phyloP scores from a whole-genome alignment of 306 rosid genomes.

The Macrotyloma uniflorum region DNA sequence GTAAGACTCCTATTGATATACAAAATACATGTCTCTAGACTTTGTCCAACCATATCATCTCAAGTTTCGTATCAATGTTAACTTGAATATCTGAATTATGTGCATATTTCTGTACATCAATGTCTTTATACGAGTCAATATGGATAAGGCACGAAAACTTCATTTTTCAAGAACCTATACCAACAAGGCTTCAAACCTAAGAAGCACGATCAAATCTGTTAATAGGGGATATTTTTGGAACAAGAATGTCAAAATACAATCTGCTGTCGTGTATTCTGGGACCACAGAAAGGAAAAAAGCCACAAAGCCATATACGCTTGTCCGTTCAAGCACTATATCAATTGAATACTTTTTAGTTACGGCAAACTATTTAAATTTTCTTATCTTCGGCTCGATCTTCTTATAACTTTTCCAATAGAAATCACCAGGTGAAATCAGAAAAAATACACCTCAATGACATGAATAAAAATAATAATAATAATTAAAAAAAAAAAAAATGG shows the following conservation, averaged over 20 bases:
- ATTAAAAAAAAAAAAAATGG: background rate
- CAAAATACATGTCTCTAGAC: background rate
- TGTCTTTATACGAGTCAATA: background rate
- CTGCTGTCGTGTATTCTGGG: conserved; percentile 9
- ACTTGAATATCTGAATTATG: background rate
- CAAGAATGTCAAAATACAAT: conserved; percentile 22
- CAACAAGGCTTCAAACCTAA: conserved; percentile 19
- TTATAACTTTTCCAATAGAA: background rate
- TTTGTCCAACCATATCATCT: conserved; percentile 1
- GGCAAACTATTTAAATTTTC: background rate
- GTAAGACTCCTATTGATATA: background rate
- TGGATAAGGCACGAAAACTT: conserved; percentile 18
- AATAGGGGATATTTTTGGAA: background rate
- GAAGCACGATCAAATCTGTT: conserved; percentile 12
- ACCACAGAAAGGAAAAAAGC: conserved; percentile 34
- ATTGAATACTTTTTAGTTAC: background rate
- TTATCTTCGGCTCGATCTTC: background rate
- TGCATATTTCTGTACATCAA: background rate
- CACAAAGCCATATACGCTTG: background rate
- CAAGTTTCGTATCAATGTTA: background rate
- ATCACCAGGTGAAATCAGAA: background rate
- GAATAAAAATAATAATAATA: background rate
- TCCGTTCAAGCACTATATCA: conserved; percentile 12
- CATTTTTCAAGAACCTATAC: background rate
- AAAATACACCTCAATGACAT: conserved; percentile 7